phyloP scores from a whole-genome alignment of 108 stramenopile species.

The Thalassiosira profunda region DNA sequence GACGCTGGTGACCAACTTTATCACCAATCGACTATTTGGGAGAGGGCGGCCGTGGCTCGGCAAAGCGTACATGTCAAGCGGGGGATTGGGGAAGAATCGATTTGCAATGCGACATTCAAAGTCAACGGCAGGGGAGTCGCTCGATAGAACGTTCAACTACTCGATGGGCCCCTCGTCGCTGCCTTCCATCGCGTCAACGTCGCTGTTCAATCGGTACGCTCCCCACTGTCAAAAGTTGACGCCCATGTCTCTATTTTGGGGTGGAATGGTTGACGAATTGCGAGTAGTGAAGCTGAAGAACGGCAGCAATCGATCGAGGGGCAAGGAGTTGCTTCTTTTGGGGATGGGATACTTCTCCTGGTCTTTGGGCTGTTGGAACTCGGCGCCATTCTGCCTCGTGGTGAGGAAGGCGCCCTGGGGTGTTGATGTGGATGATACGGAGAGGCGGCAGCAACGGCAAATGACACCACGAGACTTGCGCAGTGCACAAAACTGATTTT shows the following conservation, averaged over 20 bases:
- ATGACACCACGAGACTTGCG: too few relatives aligned
- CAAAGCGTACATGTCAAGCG: conserved; percentile 16
- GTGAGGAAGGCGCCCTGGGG: too few relatives aligned
- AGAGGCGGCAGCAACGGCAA: too few relatives aligned
- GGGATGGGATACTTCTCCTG: conserved; percentile 44
- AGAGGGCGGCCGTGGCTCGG: conserved; percentile 27
- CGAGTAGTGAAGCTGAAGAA: conserved; percentile 10
- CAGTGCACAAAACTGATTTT: too few relatives aligned
- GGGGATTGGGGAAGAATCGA: conserved; percentile 24
- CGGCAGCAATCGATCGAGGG: not conserved
- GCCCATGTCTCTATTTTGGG: conserved; percentile 34
- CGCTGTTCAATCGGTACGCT: conserved; percentile 31
- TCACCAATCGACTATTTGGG: conserved; percentile 38
- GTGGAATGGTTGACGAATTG: conserved; percentile 44
- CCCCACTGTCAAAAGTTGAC: conserved; percentile 9
- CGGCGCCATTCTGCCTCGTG: conserved; percentile 40
- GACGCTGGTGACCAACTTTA: conserved; percentile 34
- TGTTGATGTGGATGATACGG: too few relatives aligned
- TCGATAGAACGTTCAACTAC: conserved; percentile 37
- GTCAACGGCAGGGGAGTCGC: not conserved
- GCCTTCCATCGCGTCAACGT: conserved; percentile 9
- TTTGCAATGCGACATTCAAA: conserved; percentile 8
- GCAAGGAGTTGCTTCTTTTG: conserved; percentile 1
- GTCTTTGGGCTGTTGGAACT: conserved; percentile 28
- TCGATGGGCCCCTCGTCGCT: conserved; percentile 13